A percentile compares a stretch with the other conserved stretches of the same genome.
phyloP scores from a whole-genome alignment of 495 filamentous ascomycete species.

The Aspergillus ostianus region DNA sequence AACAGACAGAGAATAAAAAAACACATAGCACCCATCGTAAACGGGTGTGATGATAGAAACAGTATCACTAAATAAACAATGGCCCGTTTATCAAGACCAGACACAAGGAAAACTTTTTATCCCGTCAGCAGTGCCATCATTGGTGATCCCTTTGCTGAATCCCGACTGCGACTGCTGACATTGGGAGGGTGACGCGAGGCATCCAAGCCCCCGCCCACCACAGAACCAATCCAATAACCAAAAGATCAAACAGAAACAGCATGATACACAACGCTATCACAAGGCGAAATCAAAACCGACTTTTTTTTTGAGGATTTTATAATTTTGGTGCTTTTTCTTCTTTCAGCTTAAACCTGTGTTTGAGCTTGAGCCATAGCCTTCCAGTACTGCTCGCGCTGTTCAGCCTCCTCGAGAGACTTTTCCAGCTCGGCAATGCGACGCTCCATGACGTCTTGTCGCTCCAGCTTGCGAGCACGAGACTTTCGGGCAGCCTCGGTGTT shows the following conservation, averaged over 20 bases:
- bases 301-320: slow-evolving; percentile 18
- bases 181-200: slow-evolving; percentile 26
- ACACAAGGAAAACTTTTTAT: slow-evolving; percentile 29
- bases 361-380: slow-evolving; percentile 51
- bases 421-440: slow-evolving; percentile 49
- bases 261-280: slow-evolving; percentile 11
- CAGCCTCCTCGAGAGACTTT: slow-evolving; percentile 40
- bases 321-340: background rate
- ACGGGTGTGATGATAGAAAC: slow-evolving; percentile 14
- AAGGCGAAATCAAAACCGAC: slow-evolving; percentile 19
- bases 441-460: slow-evolving; percentile 64
- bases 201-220: slow-evolving; percentile 35
- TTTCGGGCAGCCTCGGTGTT: slow-evolving; percentile 96
- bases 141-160: slow-evolving; percentile 25
- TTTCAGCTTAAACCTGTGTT: slow-evolving; percentile 25
- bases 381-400: slow-evolving; percentile 60
- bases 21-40: slow-evolving; percentile 21
- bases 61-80: slow-evolving; percentile 21
- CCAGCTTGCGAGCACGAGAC: slow-evolving; percentile 79
- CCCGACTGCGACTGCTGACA: slow-evolving; percentile 29
- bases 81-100: slow-evolving; percentile 12
- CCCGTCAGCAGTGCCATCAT: slow-evolving; percentile 20
- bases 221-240: slow-evolving; percentile 14
- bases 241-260: slow-evolving; percentile 19
- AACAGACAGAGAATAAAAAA: slow-evolving; percentile 19